Conservation (phyloP, 306 rosid species). For the Cicer bijugum region DNA sequence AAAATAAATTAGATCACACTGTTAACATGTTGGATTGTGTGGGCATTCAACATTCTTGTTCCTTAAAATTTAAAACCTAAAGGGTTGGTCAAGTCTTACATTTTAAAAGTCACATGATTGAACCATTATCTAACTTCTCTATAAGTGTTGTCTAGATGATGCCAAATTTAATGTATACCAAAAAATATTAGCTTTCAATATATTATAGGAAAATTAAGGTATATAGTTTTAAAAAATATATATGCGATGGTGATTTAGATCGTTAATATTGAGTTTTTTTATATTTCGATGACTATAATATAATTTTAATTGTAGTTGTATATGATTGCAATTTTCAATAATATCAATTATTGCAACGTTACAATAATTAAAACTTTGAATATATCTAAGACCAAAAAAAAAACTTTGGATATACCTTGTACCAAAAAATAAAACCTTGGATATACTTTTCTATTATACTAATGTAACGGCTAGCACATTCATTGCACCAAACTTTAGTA, state of each 20-base stretch:
- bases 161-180: no score
- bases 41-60: conserved; percentile 43
- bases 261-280: neutral
- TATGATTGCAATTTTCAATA: neutral
- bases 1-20: conserved; percentile 42
- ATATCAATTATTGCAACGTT: neutral
- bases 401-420: no score
- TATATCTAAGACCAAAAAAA: no score
- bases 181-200: neutral
- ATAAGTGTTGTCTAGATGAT: neutral
- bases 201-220: neutral
- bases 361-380: neutral
- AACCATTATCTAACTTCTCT: neutral
- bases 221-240: neutral
- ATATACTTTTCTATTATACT: no score
- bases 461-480: neutral
- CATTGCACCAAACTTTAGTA: neutral
- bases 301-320: neutral
- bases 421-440: no score
- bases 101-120: neutral
- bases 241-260: neutral
- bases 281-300: no score
- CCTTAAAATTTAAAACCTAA: neutral
- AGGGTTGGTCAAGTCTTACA: conserved; percentile 11
- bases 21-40: conserved; percentile 52